A percentile compares a stretch with the other conserved stretches of the same genome.
These are phyloP conservation scores for Liquidambar formosana DNA, from an alignment of 164 flowering plant species.

Conservation along the genomic window DNA sequence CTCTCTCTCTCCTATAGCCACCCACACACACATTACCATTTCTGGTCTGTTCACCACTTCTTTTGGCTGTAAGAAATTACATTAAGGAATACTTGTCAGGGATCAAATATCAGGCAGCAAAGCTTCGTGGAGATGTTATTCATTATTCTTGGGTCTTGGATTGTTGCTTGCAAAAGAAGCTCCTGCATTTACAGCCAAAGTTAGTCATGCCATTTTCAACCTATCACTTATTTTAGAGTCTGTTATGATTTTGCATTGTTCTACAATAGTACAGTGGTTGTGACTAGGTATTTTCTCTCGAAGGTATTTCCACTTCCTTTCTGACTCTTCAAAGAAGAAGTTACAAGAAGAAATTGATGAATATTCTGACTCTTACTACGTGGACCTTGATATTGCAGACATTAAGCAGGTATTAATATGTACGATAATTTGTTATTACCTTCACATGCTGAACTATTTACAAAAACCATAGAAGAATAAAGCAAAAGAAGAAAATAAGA, in stretches of 20 bases:
- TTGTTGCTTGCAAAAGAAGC: conserved; percentile 74
- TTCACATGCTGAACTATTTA: neutral
- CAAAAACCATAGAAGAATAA: neutral
- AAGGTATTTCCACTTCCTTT: conserved; percentile 78
- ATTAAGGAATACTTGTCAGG: conserved; percentile 42
- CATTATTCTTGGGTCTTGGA: conserved; percentile 89
- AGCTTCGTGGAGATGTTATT: conserved; percentile 78
- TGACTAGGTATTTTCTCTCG: conserved; percentile 7
- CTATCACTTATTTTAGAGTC: neutral
- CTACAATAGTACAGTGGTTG: neutral
- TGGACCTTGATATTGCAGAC: conserved; percentile 67
- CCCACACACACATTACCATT: too few relatives aligned
- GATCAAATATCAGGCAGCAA: conserved; percentile 89
- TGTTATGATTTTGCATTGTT: neutral
- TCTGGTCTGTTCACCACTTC: neutral
- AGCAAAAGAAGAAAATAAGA: neutral
- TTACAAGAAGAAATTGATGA: conserved; percentile 80
- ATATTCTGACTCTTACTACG: conserved; percentile 74
- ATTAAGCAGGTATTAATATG: conserved; percentile 58
- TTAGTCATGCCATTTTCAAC: conserved; percentile 22
- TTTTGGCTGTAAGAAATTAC: too few relatives aligned
- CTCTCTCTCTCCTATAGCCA: conserved; percentile 8
- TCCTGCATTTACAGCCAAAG: conserved; percentile 84
- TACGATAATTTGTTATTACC: neutral
- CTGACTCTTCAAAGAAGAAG: conserved; percentile 64